These are phyloP conservation scores for Fusarium nelsonii DNA, from an alignment of 2,329 filamentous ascomycete species.

Conservation along the genomic window DNA sequence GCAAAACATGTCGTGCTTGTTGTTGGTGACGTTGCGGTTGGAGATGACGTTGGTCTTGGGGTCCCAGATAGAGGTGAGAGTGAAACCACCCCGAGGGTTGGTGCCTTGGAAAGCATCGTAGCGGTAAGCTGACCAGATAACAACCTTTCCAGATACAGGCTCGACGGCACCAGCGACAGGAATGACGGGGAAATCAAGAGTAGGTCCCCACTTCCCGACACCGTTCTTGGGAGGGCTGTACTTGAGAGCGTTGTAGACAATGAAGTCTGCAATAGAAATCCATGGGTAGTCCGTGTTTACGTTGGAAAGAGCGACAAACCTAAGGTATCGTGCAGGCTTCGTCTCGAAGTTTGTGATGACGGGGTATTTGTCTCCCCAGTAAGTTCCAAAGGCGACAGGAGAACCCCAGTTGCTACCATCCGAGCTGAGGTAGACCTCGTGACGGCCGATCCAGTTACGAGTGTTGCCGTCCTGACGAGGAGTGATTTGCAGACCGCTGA, in stretches of 20 bases:
- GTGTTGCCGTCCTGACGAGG: conserved; percentile 34
- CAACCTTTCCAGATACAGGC: conserved; percentile 32
- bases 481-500: conserved; percentile 30
- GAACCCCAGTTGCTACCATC: conserved; percentile 36
- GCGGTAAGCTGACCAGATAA: conserved; percentile 40
- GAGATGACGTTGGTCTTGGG: conserved; percentile 33
- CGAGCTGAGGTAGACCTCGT: conserved; percentile 31
- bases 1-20: conserved; percentile 68
- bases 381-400: conserved; percentile 37
- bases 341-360: conserved; percentile 40
- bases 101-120: conserved; percentile 36
- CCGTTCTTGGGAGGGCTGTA: conserved; percentile 27
- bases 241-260: conserved; percentile 35
- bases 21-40: conserved; percentile 52
- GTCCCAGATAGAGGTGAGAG: conserved; percentile 38
- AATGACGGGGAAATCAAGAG: conserved; percentile 39
- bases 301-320: conserved; percentile 31
- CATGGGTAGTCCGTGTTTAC: conserved; percentile 22
- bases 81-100: conserved; percentile 35
- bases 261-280: conserved; percentile 38
- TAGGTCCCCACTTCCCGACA: conserved; percentile 37
- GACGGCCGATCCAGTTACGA: conserved; percentile 34
- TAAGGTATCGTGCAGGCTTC: conserved; percentile 39
- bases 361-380: conserved; percentile 35
- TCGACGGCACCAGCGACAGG: conserved; percentile 40